Percentiles rank a stretch among this genome's conserved stretches.
Evolutionary conservation across 768 basidiomycete genomes (phyloP).

Genomic region (Dentipellis fragilis): DNA sequence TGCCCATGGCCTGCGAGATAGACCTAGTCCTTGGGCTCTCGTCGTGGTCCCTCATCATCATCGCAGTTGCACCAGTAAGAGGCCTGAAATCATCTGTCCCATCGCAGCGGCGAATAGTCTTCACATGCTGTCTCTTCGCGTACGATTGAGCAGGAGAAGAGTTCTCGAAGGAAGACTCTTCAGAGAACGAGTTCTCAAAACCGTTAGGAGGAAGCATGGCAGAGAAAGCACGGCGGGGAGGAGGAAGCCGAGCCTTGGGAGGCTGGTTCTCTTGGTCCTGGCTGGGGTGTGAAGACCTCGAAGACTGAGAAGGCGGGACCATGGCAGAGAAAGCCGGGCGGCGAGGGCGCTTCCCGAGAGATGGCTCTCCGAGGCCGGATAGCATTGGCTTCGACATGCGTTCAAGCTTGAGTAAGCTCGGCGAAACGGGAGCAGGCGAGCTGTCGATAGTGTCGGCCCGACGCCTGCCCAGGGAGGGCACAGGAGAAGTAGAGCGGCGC

Average conservation of each 20-base stretch:
- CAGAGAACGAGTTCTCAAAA: constrained; percentile 31
- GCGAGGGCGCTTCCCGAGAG: constrained; percentile 46
- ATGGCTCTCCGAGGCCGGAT: constrained; percentile 45
- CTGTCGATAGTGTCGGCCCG: constrained; percentile 10
- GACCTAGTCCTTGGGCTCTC: constrained; percentile 12
- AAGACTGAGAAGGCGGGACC: constrained; percentile 33
- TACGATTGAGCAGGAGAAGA: constrained; percentile 81
- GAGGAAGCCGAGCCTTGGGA: constrained; percentile 24
- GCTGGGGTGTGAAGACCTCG: not conserved
- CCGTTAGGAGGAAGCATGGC: constrained; percentile 44
- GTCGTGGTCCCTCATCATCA: constrained; percentile 9
- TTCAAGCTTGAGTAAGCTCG: constrained; percentile 36
- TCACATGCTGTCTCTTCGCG: constrained; percentile 64
- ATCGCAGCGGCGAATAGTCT: constrained; percentile 69
- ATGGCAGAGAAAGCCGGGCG: constrained; percentile 61
- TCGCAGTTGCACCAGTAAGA: constrained; percentile 50
- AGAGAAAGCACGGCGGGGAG: constrained; percentile 64
- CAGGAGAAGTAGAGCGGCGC: constrained; percentile 24
- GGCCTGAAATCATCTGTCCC: constrained; percentile 77
- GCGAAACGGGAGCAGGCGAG: constrained; percentile 43
- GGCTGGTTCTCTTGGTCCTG: constrained; percentile 10
- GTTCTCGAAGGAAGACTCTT: constrained; percentile 36
- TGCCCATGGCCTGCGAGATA: constrained; percentile 27
- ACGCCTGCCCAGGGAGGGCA: constrained; percentile 9
- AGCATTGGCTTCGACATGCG: constrained; percentile 39